phyloP scores from a whole-genome alignment of 129 eudicot species.

The Helianthus annuus region DNA sequence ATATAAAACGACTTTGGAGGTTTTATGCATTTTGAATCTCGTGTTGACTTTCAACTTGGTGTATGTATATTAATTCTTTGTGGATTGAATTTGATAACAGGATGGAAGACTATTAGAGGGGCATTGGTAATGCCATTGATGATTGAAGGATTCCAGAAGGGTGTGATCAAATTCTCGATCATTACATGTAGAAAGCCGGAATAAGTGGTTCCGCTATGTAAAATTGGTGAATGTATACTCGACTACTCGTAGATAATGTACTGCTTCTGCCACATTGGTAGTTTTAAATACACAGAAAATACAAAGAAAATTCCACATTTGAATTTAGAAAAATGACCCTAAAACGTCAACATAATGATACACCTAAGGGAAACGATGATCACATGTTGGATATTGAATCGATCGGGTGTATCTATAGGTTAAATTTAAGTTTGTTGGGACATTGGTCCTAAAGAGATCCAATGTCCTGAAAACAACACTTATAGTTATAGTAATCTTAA shows the following conservation, averaged over 20 bases:
- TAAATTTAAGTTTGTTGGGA: neutral
- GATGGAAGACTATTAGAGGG: constrained; percentile 89
- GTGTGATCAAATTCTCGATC: constrained; percentile 74
- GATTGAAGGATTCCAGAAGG: constrained; percentile 84
- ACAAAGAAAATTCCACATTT: neutral
- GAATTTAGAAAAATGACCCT: neutral
- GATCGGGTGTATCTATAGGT: too few species aligned
- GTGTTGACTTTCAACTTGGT: neutral
- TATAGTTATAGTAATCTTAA: too few species aligned
- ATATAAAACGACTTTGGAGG: neutral
- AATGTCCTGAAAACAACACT: neutral
- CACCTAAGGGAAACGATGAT: neutral
- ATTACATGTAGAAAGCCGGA: constrained; percentile 63
- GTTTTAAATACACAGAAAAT: constrained; percentile 5
- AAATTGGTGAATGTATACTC: neutral
- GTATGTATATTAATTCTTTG: neutral
- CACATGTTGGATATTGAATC: too few species aligned
- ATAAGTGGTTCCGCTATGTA: constrained; percentile 17
- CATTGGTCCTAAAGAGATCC: neutral
- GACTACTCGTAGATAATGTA: constrained; percentile 11
- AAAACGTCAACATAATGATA: neutral
- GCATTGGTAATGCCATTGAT: constrained; percentile 83
- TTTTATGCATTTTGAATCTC: constrained; percentile 3
- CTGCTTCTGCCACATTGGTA: constrained; percentile 26
- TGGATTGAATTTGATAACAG: constrained; percentile 39